Conservation (phyloP, 2,329 filamentous ascomycete species). For the Fusarium illudens region DNA sequence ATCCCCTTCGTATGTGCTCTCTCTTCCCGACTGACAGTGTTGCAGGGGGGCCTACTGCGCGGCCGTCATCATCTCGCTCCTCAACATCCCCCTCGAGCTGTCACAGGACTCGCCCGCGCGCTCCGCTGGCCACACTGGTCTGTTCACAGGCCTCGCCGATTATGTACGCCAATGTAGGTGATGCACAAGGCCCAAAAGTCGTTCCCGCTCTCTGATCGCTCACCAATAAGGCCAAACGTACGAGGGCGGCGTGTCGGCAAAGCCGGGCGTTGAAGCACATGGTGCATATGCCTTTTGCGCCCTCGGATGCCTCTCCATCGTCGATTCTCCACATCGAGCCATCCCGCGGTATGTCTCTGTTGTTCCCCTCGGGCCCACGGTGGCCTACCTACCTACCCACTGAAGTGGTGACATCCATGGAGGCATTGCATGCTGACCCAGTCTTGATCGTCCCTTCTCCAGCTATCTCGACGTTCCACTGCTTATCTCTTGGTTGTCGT, state of each 20-base stretch:
- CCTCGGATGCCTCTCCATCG: constrained; percentile 84
- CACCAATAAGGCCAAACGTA: constrained; percentile 78
- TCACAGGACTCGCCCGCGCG: constrained; percentile 75
- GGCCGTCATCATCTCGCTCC: constrained; percentile 81
- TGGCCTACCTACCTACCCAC: constrained; percentile 45
- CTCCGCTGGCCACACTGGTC: constrained; percentile 66
- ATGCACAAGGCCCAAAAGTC: constrained; percentile 28
- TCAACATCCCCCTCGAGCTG: constrained; percentile 83
- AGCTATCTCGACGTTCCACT: constrained; percentile 80
- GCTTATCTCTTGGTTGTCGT: constrained; percentile 87
- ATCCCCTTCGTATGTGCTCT: neutral
- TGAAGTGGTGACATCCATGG: constrained; percentile 45
- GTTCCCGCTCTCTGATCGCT: constrained; percentile 28
- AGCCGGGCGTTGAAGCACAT: constrained; percentile 89
- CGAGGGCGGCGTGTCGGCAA: constrained; percentile 90
- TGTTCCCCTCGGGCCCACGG: constrained; percentile 5
- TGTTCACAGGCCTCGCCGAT: constrained; percentile 77
- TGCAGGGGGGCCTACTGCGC: constrained; percentile 89
- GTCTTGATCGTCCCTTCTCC: constrained; percentile 34
- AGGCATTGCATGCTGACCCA: constrained; percentile 47
- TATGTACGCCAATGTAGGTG: constrained; percentile 82
- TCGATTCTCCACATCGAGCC: constrained; percentile 79
- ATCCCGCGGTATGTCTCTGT: constrained; percentile 70
- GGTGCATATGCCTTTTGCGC: constrained; percentile 97
- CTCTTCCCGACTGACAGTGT: constrained; percentile 21